phyloP scores from a whole-genome alignment of 1,284 basidiomycete species.

The Chalciporus sp. region DNA sequence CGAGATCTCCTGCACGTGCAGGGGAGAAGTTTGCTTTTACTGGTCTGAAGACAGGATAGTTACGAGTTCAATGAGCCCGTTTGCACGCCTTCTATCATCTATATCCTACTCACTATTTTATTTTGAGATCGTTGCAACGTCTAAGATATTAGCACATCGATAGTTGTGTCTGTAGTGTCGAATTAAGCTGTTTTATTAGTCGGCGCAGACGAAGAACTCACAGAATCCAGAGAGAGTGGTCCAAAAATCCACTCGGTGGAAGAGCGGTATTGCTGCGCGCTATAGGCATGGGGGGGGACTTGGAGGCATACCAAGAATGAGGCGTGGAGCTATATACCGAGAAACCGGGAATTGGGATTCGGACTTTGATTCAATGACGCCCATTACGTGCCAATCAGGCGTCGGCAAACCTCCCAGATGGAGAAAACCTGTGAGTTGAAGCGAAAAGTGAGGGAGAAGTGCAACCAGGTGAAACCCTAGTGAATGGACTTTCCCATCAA shows the following conservation, averaged over 20 bases:
- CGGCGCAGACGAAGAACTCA: conserved; percentile 5
- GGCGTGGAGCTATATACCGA: conserved; percentile 37
- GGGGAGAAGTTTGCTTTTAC: conserved; percentile 32
- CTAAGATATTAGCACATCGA: conserved; percentile 19
- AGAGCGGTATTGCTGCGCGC: not conserved
- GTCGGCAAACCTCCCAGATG: not conserved
- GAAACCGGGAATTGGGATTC: conserved; percentile 34
- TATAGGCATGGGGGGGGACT: not conserved
- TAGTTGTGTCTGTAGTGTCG: conserved; percentile 21
- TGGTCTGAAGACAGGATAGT: conserved; percentile 26
- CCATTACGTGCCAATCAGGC: conserved; percentile 23
- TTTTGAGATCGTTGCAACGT: conserved; percentile 10
- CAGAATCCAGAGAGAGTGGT: not conserved
- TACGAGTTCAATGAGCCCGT: not conserved
- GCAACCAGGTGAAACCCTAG: no score
- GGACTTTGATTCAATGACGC: conserved; percentile 7
- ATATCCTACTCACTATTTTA: conserved; percentile 29
- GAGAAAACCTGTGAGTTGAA: not conserved
- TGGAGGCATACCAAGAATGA: not conserved
- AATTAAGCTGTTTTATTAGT: conserved; percentile 12
- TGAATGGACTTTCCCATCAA: not conserved
- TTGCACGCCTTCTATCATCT: conserved; percentile 3
- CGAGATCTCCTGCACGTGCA: conserved; percentile 49
- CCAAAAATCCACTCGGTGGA: not conserved
- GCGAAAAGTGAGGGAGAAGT: no score